Percentiles rank a stretch among this genome's conserved stretches.
Evolutionary conservation across 805 yeast genomes (phyloP).

Genomic region (Grigorovia yakushimaensis): DNA sequence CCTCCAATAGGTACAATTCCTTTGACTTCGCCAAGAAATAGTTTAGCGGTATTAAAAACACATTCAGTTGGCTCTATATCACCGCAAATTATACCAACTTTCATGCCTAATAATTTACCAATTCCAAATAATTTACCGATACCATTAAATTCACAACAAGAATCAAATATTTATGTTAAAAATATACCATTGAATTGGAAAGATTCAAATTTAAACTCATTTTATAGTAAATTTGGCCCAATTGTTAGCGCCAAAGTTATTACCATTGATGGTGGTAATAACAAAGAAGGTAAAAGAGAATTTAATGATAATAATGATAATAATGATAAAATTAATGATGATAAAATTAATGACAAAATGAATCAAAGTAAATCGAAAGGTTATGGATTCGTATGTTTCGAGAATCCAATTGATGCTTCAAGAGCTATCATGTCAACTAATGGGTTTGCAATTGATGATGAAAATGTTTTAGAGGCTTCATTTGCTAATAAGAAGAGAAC

Average conservation of each 20-base stretch:
- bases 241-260: constrained; percentile 49
- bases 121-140: constrained; percentile 17
- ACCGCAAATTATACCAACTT: background rate
- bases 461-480: constrained; percentile 53
- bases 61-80: background rate
- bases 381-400: constrained; percentile 74
- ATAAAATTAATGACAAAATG: background rate
- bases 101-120: background rate
- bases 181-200: constrained; percentile 46
- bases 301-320: constrained; percentile 1
- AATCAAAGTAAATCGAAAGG: constrained; percentile 42
- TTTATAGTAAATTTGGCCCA: constrained; percentile 40
- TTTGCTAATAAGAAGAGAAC: constrained; percentile 46
- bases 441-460: constrained; percentile 33
- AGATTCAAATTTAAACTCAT: constrained; percentile 41
- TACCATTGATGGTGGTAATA: constrained; percentile 32
- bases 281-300: too few species aligned
- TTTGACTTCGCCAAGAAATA: background rate
- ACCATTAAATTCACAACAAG: constrained; percentile 43
- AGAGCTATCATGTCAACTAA: constrained; percentile 51
- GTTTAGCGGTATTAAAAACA: background rate
- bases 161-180: constrained; percentile 64
- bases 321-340: background rate
- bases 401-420: constrained; percentile 54
- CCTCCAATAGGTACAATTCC: background rate